phyloP scores from a whole-genome alignment of 257 asterid species.

The Rauvolfia tetraphylla region DNA sequence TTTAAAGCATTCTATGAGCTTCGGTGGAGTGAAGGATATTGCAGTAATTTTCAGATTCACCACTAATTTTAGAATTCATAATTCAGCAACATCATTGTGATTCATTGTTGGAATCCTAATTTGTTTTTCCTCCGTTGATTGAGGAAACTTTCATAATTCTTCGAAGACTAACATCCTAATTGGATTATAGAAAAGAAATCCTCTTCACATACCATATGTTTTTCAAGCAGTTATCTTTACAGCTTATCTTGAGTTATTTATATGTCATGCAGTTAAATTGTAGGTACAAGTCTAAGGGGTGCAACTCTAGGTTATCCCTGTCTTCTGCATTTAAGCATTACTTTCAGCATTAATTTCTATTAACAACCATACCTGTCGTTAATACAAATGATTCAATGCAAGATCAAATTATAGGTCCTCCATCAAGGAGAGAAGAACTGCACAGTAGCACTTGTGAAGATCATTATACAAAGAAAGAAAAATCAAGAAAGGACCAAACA shows the following conservation, averaged over 20 bases:
- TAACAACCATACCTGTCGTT: background rate
- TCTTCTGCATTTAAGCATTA: background rate
- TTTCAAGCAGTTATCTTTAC: background rate
- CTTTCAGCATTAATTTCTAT: background rate
- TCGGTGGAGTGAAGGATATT: too few species aligned
- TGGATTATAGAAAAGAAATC: background rate
- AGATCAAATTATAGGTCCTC: background rate
- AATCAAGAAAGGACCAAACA: too few species aligned
- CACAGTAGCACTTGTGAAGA: background rate
- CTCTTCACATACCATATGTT: background rate
- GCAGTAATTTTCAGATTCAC: too few species aligned
- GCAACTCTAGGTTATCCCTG: background rate
- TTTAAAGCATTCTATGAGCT: too few species aligned
- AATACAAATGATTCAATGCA: background rate
- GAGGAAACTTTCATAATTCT: background rate
- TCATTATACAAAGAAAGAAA: background rate
- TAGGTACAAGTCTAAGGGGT: background rate
- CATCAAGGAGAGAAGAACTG: background rate
- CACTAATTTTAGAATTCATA: too few species aligned
- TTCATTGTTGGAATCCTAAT: too few species aligned
- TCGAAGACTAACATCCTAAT: background rate
- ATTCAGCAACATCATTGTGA: too few species aligned
- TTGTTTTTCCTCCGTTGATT: background rate
- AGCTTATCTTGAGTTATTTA: background rate
- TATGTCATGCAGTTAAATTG: background rate